Percentiles rank a stretch among this genome's conserved stretches.
phyloP scores from a whole-genome alignment of 1,284 basidiomycete species.

The Sporisorium exsertum region DNA sequence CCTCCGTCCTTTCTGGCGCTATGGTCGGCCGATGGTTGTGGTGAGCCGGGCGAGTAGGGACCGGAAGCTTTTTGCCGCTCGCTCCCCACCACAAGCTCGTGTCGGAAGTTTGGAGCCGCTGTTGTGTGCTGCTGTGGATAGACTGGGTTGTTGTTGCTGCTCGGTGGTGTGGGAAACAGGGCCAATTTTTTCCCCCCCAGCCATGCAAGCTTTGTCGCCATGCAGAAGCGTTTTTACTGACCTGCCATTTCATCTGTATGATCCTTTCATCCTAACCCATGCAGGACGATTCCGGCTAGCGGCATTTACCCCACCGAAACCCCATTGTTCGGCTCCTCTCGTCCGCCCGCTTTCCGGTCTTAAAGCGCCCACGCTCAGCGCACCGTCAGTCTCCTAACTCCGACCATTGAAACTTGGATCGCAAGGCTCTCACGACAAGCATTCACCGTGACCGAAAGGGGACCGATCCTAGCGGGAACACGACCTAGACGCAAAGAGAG shows the following conservation, averaged over 20 bases:
- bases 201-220: conserved; percentile 4
- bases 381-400: background rate
- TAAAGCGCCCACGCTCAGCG: conserved; percentile 7
- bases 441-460: background rate
- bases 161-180: conserved; percentile 8
- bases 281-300: conserved; percentile 18
- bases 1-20: background rate
- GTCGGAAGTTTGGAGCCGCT: background rate
- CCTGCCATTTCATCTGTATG: conserved; percentile 15
- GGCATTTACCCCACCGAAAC: conserved; percentile 19
- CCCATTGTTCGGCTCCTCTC: conserved; percentile 22
- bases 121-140: background rate
- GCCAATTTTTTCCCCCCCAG: background rate
- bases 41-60: background rate
- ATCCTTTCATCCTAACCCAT: conserved; percentile 16
- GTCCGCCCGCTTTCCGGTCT: background rate
- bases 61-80: background rate
- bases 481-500: background rate
- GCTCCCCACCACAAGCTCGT: background rate
- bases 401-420: background rate
- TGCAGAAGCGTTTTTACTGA: conserved; percentile 22
- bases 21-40: background rate
- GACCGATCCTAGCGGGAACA: background rate
- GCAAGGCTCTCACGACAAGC: background rate
- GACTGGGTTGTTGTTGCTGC: background rate